Evolutionary conservation across 2,329 filamentous ascomycete species (phyloP).

Genomic region (Phaeosphaeria sp.): DNA sequence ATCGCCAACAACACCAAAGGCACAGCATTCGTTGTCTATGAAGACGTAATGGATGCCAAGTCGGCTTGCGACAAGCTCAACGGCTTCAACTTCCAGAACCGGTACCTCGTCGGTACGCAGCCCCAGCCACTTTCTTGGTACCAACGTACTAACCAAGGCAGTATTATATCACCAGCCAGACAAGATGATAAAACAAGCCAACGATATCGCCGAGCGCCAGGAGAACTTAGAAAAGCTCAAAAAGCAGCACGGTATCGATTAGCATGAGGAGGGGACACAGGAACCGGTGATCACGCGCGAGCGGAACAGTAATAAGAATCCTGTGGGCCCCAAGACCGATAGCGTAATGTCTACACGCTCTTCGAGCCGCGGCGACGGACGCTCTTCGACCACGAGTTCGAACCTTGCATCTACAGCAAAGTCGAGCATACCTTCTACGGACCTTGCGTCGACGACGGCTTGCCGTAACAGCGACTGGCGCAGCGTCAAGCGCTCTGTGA

Average conservation of each 20-base stretch:
- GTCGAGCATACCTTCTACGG: slow-evolving; percentile 21
- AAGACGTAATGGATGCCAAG: slow-evolving; percentile 99
- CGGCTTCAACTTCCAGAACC: slow-evolving; percentile 99
- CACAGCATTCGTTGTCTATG: slow-evolving; percentile 98
- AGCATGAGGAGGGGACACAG: slow-evolving; percentile 61
- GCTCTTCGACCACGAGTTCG: slow-evolving; percentile 33
- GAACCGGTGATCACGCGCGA: slow-evolving; percentile 42
- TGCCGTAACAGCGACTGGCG: slow-evolving; percentile 43
- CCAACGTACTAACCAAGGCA: slow-evolving; percentile 32
- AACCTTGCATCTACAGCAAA: slow-evolving; percentile 31
- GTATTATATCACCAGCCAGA: slow-evolving; percentile 80
- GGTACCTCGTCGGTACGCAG: slow-evolving; percentile 90
- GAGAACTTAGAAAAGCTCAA: slow-evolving; percentile 99
- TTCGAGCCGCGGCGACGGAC: slow-evolving; percentile 29
- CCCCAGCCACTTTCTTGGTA: neutral
- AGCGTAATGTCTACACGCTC: slow-evolving; percentile 36
- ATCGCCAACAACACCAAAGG: slow-evolving; percentile 98
- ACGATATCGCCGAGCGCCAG: slow-evolving; percentile 91
- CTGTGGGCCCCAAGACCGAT: slow-evolving; percentile 46
- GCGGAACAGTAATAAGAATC: slow-evolving; percentile 39
- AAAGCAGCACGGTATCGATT: slow-evolving; percentile 97
- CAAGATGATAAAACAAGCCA: slow-evolving; percentile 85
- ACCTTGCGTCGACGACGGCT: slow-evolving; percentile 18
- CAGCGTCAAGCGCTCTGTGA: slow-evolving; percentile 38
- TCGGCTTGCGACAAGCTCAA: slow-evolving; percentile 99